phyloP scores from a whole-genome alignment of 2,329 filamentous ascomycete species.

The Escovopsis sp. region DNA sequence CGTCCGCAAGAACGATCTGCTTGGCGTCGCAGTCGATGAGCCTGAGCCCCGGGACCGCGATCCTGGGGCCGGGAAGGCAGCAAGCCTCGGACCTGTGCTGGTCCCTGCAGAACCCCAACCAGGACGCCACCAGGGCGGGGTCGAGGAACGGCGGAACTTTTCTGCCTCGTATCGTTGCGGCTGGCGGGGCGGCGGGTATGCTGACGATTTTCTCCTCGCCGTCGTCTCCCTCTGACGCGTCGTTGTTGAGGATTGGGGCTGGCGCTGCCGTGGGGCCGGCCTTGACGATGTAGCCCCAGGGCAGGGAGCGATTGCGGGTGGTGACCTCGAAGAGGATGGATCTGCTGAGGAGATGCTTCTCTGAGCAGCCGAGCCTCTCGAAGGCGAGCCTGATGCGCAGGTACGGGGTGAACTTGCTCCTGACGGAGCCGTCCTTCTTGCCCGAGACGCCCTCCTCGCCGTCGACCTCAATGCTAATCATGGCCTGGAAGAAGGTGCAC shows the following conservation, averaged over 20 bases:
- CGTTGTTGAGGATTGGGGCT: neutral
- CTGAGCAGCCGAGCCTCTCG: conserved; percentile 20
- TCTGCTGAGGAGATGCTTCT: conserved; percentile 21
- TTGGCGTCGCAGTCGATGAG: conserved; percentile 18
- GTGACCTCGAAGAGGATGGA: conserved; percentile 22
- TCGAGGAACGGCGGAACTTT: conserved; percentile 16
- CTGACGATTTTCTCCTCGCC: neutral
- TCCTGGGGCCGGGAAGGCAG: conserved; percentile 2
- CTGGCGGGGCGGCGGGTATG: too few relatives aligned
- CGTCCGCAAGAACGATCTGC: conserved; percentile 15
- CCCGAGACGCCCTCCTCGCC: conserved; percentile 5
- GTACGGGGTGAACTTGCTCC: conserved; percentile 21
- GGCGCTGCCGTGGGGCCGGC: conserved; percentile 7
- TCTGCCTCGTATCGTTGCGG: conserved; percentile 14
- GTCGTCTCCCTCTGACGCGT: neutral
- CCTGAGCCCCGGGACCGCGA: conserved; percentile 14
- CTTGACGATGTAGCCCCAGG: conserved; percentile 22
- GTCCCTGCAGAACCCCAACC: conserved; percentile 20
- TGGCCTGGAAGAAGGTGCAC: conserved; percentile 22
- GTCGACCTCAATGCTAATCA: conserved; percentile 16
- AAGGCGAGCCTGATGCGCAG: conserved; percentile 23
- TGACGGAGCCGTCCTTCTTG: conserved; percentile 2
- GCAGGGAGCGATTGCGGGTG: conserved; percentile 19
- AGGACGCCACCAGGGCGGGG: conserved; percentile 15
- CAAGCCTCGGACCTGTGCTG: conserved; percentile 14